phyloP scores from a whole-genome alignment of 371 early-diverging fungal genomes.

The Apophysomyces trapeziformis region DNA sequence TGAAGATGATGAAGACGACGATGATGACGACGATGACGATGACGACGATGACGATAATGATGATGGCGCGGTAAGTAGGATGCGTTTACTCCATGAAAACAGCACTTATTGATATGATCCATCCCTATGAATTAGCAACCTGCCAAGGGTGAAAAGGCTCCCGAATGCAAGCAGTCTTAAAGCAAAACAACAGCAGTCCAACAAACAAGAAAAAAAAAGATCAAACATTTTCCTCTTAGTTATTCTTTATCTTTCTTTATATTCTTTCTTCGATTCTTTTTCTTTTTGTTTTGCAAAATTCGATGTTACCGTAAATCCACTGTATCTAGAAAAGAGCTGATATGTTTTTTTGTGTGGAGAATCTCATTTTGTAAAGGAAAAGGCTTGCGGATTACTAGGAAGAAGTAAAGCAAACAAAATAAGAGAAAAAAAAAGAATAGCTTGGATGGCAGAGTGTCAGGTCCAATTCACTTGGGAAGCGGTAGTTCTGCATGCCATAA shows the following conservation, averaged over 20 bases:
- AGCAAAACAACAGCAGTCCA: background rate
- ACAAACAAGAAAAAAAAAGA: no score
- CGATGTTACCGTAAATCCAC: background rate
- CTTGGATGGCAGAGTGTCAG: no score
- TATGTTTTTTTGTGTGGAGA: background rate
- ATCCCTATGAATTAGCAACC: slow-evolving; percentile 25
- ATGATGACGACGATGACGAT: slow-evolving; percentile 56
- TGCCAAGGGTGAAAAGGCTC: slow-evolving; percentile 60
- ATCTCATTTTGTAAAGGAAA: background rate
- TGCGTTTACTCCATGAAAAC: background rate
- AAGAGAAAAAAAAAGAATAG: no score
- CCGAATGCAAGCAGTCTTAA: slow-evolving; percentile 68
- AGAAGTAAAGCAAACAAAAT: no score
- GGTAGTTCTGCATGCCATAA: no score
- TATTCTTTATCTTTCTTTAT: no score
- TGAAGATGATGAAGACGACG: slow-evolving; percentile 67
- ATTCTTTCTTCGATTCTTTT: slow-evolving; percentile 6
- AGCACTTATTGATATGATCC: slow-evolving; percentile 2
- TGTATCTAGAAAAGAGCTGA: background rate
- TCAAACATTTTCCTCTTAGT: no score
- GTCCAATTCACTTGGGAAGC: no score
- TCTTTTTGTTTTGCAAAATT: slow-evolving; percentile 12
- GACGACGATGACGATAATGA: slow-evolving; percentile 51
- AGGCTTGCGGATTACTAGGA: background rate
- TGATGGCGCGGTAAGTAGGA: slow-evolving; percentile 60